Evolutionary conservation across 768 basidiomycete genomes (phyloP).

Genomic region (Pholiota molesta): DNA sequence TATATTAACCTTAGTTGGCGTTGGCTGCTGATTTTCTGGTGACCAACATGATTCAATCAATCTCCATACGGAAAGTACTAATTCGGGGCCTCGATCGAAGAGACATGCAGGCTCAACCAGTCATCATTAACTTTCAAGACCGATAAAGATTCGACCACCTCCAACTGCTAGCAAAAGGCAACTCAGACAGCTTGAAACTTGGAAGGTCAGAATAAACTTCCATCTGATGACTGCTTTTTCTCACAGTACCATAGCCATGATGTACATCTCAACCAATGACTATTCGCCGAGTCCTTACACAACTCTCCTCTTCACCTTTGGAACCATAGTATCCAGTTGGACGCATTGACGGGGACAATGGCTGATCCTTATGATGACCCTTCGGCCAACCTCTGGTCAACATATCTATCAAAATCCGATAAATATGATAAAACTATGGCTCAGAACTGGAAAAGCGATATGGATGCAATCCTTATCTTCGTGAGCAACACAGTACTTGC

Average conservation of each 20-base stretch:
- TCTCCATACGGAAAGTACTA: too few relatives aligned
- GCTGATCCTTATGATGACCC: constrained; percentile 33
- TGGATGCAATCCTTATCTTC: constrained; percentile 44
- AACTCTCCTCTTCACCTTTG: not conserved
- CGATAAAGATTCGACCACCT: too few relatives aligned
- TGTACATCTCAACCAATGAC: not conserved
- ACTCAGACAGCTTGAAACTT: not conserved
- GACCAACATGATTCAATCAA: too few relatives aligned
- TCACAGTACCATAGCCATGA: not conserved
- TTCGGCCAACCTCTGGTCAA: constrained; percentile 40
- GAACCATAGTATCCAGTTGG: not conserved
- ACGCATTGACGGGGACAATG: not conserved
- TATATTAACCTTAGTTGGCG: not conserved
- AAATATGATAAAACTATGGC: constrained; percentile 33
- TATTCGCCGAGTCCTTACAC: not conserved
- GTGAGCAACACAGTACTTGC: constrained; percentile 22
- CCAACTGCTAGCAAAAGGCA: not conserved
- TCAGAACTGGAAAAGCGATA: constrained; percentile 42
- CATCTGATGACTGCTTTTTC: not conserved
- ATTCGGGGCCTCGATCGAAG: too few relatives aligned
- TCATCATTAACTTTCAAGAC: too few relatives aligned
- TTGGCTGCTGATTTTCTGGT: too few relatives aligned
- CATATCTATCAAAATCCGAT: constrained; percentile 37
- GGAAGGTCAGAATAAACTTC: too few relatives aligned
- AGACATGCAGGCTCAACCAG: too few relatives aligned